Evolutionary conservation across 257 asterid genomes (phyloP).

Genomic region (Rehmannia glutinosa): DNA sequence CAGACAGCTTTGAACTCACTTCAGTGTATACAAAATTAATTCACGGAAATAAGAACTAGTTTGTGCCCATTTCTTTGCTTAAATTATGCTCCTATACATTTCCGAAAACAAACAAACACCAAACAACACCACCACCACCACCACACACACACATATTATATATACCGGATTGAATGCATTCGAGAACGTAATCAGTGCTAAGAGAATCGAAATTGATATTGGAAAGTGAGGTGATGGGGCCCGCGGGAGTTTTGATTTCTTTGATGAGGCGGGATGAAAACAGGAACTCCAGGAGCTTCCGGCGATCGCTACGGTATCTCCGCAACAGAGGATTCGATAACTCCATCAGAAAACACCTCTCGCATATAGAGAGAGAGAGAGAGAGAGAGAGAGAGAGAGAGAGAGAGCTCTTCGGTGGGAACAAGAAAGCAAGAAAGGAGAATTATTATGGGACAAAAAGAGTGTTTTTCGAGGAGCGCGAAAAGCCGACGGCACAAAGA

Average conservation of each 20-base stretch:
- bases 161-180: constrained; percentile 65
- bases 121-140: neutral
- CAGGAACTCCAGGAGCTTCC: constrained; percentile 82
- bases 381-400: too few relatives aligned
- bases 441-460: neutral
- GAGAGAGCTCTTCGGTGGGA: constrained; percentile 21
- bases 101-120: neutral
- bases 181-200: constrained; percentile 74
- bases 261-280: constrained; percentile 53
- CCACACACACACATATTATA: neutral
- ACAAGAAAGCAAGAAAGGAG: constrained; percentile 13
- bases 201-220: constrained; percentile 60
- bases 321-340: constrained; percentile 42
- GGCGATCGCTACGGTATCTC: constrained; percentile 81
- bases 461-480: constrained; percentile 34
- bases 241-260: constrained; percentile 58
- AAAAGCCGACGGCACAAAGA: constrained; percentile 38
- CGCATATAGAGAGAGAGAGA: too few relatives aligned
- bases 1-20: neutral
- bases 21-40: constrained; percentile 12
- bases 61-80: neutral
- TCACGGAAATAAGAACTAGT: constrained; percentile 4
- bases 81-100: neutral
- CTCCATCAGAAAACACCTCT: constrained; percentile 36
- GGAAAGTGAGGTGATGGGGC: constrained; percentile 45